Percentiles rank a stretch among this genome's conserved stretches.
Conservation (phyloP, 2,329 filamentous ascomycete genomes). For the Diaporthe capsici region DNA sequence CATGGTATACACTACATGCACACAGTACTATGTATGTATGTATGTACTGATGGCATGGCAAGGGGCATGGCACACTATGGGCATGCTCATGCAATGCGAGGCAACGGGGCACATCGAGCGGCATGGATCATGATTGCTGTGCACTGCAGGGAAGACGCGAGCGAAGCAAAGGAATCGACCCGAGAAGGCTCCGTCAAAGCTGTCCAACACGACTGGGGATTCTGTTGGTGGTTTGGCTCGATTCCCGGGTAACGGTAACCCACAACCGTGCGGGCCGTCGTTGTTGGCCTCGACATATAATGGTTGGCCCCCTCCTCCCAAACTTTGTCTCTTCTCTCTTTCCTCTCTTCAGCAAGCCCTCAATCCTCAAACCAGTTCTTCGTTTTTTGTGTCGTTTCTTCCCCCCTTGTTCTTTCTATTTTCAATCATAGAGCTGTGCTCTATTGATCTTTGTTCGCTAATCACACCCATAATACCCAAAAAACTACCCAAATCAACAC, state of each 20-base stretch:
- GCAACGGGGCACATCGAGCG: slow-evolving; percentile 39
- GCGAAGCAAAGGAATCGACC: slow-evolving; percentile 45
- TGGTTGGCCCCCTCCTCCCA: slow-evolving; percentile 53
- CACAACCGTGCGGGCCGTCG: slow-evolving; percentile 48
- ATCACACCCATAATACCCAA: slow-evolving; percentile 45
- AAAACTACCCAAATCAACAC: slow-evolving; percentile 51
- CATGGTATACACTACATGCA: not conserved
- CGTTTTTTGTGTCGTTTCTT: slow-evolving; percentile 58
- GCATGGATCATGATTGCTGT: slow-evolving; percentile 35
- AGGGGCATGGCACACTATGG: slow-evolving; percentile 17
- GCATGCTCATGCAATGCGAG: slow-evolving; percentile 37
- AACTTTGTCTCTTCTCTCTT: slow-evolving; percentile 57
- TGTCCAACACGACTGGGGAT: slow-evolving; percentile 28
- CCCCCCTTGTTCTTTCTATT: slow-evolving; percentile 47
- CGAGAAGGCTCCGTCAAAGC: slow-evolving; percentile 42
- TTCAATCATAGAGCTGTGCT: slow-evolving; percentile 54
- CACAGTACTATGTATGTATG: not conserved
- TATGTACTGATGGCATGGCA: not conserved
- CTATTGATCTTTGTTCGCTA: slow-evolving; percentile 47
- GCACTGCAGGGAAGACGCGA: slow-evolving; percentile 33
- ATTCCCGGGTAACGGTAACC: slow-evolving; percentile 42
- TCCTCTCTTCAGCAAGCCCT: slow-evolving; percentile 76
- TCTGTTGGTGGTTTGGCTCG: slow-evolving; percentile 42
- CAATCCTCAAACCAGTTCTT: slow-evolving; percentile 67
- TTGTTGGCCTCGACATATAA: slow-evolving; percentile 58